phyloP scores from a whole-genome alignment of 768 basidiomycete genomes.

The Leccinum fibrillosum region DNA sequence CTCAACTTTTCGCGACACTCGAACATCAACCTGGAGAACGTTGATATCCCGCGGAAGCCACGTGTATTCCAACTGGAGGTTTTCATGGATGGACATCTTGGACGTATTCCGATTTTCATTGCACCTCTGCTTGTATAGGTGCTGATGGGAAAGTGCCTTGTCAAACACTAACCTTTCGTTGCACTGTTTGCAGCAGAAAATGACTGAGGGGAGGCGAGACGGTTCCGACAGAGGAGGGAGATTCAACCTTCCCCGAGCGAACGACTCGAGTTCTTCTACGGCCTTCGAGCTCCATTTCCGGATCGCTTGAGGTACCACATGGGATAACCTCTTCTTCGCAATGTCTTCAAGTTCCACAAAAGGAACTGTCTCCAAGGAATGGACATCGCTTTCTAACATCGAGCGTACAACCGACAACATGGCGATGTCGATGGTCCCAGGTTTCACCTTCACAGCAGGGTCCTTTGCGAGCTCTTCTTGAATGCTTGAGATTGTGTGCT shows the following conservation, averaged over 20 bases:
- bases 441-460: conserved; percentile 2
- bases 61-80: too few relatives aligned
- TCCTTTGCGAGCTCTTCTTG: too few relatives aligned
- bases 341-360: not conserved
- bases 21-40: conserved; percentile 8
- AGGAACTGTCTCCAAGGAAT: not conserved
- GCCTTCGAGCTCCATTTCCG: conserved; percentile 8
- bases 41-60: not conserved
- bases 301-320: not conserved
- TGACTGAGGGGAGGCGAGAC: conserved; percentile 3
- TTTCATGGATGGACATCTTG: not conserved
- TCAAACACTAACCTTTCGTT: conserved; percentile 1
- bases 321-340: not conserved
- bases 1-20: conserved; percentile 1
- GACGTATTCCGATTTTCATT: not conserved
- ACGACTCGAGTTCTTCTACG: conserved; percentile 9
- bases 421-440: conserved; percentile 3
- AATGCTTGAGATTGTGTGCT: too few relatives aligned
- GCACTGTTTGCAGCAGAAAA: conserved; percentile 12
- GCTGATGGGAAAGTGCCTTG: conserved; percentile 1
- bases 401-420: not conserved
- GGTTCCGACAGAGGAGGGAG: conserved; percentile 3
- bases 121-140: conserved; percentile 1
- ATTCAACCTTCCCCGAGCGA: conserved; percentile 1
- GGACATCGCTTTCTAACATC: not conserved